Conservation (phyloP, 257 asterid genomes). For the Solanum virginianum region DNA sequence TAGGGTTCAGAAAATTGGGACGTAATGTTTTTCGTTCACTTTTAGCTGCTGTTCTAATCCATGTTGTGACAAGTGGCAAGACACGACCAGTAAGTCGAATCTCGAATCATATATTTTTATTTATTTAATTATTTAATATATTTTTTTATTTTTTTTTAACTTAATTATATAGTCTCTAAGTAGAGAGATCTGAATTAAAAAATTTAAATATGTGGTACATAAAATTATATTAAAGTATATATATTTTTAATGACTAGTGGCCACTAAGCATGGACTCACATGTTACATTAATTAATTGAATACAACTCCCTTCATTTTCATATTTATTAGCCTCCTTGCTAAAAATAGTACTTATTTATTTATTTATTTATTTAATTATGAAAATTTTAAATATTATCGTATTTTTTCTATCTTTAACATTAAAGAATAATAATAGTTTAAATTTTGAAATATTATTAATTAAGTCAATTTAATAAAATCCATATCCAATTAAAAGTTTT, state of each 20-base stretch:
- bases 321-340: neutral
- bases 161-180: neutral
- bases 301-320: no score
- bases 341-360: no score
- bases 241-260: neutral
- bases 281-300: neutral
- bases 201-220: neutral
- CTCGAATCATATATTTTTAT: neutral
- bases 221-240: neutral
- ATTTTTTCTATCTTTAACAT: no score
- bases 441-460: no score
- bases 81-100: slow-evolving; percentile 50
- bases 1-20: slow-evolving; percentile 76
- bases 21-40: slow-evolving; percentile 39
- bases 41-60: slow-evolving; percentile 56
- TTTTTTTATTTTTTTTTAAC: neutral
- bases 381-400: no score
- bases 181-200: neutral
- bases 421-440: no score
- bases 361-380: no score
- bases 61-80: slow-evolving; percentile 61
- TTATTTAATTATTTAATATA: neutral
- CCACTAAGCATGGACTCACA: neutral
- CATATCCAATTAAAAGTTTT: no score
- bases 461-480: no score